These are phyloP conservation scores for Zygosaccharomyces pseudorouxii DNA, from an alignment of 805 yeast genomes.

Conservation along the genomic window DNA sequence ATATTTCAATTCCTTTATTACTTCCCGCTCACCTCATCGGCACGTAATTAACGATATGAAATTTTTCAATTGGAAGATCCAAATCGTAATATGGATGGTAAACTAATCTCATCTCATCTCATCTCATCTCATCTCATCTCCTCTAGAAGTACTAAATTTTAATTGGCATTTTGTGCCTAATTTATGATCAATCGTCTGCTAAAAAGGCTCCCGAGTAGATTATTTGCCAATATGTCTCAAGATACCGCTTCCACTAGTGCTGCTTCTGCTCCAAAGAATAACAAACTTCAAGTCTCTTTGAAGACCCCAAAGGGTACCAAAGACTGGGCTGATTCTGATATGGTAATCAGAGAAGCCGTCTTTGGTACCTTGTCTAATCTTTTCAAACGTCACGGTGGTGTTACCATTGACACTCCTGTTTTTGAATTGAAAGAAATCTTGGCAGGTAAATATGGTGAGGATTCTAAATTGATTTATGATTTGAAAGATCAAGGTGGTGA, in stretches of 20 bases:
- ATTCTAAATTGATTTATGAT: slow-evolving; percentile 91
- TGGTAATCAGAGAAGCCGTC: slow-evolving; percentile 88
- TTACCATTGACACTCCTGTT: slow-evolving; percentile 97
- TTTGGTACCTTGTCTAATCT: slow-evolving; percentile 66
- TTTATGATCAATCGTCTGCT: slow-evolving; percentile 1
- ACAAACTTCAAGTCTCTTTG: slow-evolving; percentile 62
- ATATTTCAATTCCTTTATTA: background rate
- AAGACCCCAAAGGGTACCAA: slow-evolving; percentile 97
- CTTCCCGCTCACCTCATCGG: background rate
- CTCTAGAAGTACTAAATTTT: background rate
- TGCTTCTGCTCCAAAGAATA: slow-evolving; percentile 34
- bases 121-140: background rate
- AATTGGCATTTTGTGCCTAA: slow-evolving; percentile 2
- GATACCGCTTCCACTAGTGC: slow-evolving; percentile 14
- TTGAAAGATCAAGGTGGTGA: slow-evolving; percentile 99
- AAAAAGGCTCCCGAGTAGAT: slow-evolving; percentile 3
- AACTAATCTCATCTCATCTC: background rate
- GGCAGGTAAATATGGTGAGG: slow-evolving; percentile 98
- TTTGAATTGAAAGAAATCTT: slow-evolving; percentile 93
- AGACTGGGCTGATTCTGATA: slow-evolving; percentile 98
- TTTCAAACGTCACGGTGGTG: slow-evolving; percentile 96
- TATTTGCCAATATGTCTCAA: slow-evolving; percentile 19
- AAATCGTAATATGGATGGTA: background rate
- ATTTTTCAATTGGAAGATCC: slow-evolving; percentile 7
- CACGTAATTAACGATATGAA: slow-evolving; percentile 13